These are phyloP conservation scores for Eucalyptus curtisii DNA, from an alignment of 345 rosid species.

Conservation along the genomic window DNA sequence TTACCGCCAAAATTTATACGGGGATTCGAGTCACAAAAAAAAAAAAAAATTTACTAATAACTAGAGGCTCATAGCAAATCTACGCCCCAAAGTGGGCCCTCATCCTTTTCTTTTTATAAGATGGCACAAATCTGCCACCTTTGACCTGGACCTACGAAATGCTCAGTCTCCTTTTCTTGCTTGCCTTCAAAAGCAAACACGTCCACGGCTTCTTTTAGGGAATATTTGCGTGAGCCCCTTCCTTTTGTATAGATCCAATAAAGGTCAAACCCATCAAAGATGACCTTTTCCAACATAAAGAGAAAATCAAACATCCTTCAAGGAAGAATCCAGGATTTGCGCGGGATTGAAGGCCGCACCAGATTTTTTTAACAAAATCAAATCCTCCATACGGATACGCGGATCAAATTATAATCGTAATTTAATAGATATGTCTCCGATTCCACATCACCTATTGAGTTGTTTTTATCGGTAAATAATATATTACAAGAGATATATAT, in stretches of 20 bases:
- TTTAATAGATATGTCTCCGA: neutral
- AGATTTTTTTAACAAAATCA: neutral
- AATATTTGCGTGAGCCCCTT: neutral
- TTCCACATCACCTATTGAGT: neutral
- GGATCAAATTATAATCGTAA: neutral
- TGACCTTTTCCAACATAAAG: neutral
- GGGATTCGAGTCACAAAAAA: no score
- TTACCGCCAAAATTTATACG: no score
- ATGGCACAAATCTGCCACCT: neutral
- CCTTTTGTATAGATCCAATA: neutral
- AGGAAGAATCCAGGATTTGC: neutral
- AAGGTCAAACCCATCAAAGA: neutral
- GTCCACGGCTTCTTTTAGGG: neutral
- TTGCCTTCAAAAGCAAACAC: neutral
- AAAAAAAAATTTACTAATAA: no score
- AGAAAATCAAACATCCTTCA: no score
- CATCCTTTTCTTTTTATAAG: neutral
- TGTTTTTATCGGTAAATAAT: rapidly evolving
- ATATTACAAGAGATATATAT: neutral
- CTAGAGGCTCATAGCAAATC: neutral
- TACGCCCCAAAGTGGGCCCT: neutral
- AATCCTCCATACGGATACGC: neutral
- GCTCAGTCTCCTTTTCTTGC: neutral
- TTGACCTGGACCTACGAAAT: neutral
- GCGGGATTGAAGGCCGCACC: neutral